Conservation (phyloP, 73 alveolate species). For the Tetrahymena malaccensis region DNA sequence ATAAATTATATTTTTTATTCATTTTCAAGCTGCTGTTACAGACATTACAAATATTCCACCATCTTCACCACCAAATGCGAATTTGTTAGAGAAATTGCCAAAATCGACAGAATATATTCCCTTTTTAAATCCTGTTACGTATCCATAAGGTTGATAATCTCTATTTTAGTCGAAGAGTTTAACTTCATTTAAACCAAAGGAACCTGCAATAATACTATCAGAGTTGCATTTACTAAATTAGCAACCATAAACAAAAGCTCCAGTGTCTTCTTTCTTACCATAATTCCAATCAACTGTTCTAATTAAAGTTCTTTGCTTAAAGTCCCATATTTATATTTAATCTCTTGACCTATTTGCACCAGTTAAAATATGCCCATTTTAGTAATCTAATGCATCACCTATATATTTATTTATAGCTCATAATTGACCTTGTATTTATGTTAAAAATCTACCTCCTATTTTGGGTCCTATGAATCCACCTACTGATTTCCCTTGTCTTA, state of each 20-base stretch:
- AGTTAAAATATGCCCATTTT: constrained; percentile 67
- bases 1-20: not conserved
- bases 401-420: not conserved
- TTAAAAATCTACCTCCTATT: not conserved
- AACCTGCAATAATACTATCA: constrained; percentile 67
- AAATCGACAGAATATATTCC: constrained; percentile 59
- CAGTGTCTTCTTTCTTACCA: constrained; percentile 31
- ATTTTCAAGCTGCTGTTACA: not conserved
- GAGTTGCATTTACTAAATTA: constrained; percentile 58
- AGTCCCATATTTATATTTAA: constrained; percentile 69
- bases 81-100: constrained; percentile 61
- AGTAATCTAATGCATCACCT: constrained; percentile 59
- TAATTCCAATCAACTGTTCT: constrained; percentile 59
- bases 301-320: constrained; percentile 56
- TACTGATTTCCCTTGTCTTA: constrained; percentile 64
- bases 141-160: constrained; percentile 59
- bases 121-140: constrained; percentile 38
- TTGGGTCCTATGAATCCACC: constrained; percentile 72
- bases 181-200: constrained; percentile 63
- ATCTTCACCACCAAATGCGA: constrained; percentile 82
- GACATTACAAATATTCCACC: constrained; percentile 56
- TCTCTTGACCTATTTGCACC: constrained; percentile 72
- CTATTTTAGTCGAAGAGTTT: constrained; percentile 55
- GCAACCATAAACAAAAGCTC: constrained; percentile 58
- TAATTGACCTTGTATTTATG: not conserved